These are phyloP conservation scores for Ramaria sp. DNA, from an alignment of 768 basidiomycete genomes.

Conservation along the genomic window DNA sequence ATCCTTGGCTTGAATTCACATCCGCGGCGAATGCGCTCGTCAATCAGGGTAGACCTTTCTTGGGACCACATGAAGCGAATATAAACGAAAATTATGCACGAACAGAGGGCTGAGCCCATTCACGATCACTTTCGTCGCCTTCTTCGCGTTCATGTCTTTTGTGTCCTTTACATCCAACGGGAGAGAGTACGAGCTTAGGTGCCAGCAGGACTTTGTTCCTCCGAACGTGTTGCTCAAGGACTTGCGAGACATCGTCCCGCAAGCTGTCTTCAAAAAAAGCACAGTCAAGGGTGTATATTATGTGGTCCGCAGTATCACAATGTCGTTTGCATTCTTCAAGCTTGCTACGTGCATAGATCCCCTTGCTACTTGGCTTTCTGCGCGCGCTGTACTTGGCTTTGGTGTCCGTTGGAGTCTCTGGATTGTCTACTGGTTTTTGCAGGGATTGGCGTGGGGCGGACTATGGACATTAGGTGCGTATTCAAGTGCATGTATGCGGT, in stretches of 20 bases:
- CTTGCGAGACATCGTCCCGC: slow-evolving; percentile 45
- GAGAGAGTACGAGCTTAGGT: not conserved
- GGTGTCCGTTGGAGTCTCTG: slow-evolving; percentile 27
- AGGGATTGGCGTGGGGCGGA: slow-evolving; percentile 40
- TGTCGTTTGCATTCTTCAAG: slow-evolving; percentile 32
- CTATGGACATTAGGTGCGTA: slow-evolving; percentile 41
- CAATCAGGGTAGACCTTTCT: too few species aligned
- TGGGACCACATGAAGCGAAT: too few species aligned
- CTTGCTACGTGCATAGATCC: slow-evolving; percentile 32
- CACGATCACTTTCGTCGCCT: not conserved
- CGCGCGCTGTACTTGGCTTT: not conserved
- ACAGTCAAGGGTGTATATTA: slow-evolving; percentile 30
- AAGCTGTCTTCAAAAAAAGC: slow-evolving; percentile 37
- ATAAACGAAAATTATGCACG: too few species aligned
- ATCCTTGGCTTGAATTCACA: too few species aligned
- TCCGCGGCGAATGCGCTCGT: too few species aligned
- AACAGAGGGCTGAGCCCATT: not conserved
- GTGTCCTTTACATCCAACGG: not conserved
- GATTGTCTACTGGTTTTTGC: slow-evolving; percentile 39
- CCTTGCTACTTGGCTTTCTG: not conserved
- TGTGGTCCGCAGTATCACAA: slow-evolving; percentile 33
- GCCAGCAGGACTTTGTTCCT: slow-evolving; percentile 26
- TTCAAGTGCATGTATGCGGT: not conserved
- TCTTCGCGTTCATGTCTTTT: not conserved
- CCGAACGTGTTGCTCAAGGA: slow-evolving; percentile 41